A percentile compares a stretch with the other conserved stretches of the same genome.
Evolutionary conservation across 1,139 yeast species (phyloP).

Genomic region (Geotrichum bryndzae): DNA sequence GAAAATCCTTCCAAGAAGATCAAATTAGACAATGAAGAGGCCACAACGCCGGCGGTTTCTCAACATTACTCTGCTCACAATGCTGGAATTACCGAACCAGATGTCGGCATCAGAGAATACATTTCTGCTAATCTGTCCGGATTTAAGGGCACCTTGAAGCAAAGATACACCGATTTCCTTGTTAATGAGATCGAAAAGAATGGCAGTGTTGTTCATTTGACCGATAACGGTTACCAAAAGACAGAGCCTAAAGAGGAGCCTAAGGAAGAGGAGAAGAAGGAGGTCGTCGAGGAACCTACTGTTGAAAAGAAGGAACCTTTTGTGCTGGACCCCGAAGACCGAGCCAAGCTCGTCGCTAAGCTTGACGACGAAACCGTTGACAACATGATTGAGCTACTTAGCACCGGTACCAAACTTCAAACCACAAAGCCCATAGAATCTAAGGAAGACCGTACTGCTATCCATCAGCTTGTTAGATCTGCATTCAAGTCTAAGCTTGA

Average conservation of each 20-base stretch:
- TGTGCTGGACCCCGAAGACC: slow-evolving; percentile 25
- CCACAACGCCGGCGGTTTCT: neutral
- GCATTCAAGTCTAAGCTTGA: slow-evolving; percentile 74
- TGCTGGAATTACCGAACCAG: slow-evolving; percentile 48
- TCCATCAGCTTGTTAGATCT: slow-evolving; percentile 71
- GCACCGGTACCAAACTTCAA: slow-evolving; percentile 54
- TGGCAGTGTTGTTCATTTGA: slow-evolving; percentile 68
- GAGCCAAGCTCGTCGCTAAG: slow-evolving; percentile 42
- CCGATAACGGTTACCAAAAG: slow-evolving; percentile 64
- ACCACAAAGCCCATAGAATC: slow-evolving; percentile 56
- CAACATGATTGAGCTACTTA: slow-evolving; percentile 49
- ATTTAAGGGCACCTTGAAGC: slow-evolving; percentile 74
- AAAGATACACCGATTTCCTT: slow-evolving; percentile 87
- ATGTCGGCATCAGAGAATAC: slow-evolving; percentile 80
- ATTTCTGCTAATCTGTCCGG: slow-evolving; percentile 54
- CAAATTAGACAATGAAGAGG: slow-evolving; percentile 6
- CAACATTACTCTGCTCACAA: slow-evolving; percentile 16
- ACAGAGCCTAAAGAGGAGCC: slow-evolving; percentile 25
- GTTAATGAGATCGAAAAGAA: slow-evolving; percentile 75
- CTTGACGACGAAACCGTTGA: slow-evolving; percentile 57
- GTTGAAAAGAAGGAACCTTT: slow-evolving; percentile 13
- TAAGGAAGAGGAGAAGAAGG: slow-evolving; percentile 14
- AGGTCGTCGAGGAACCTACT: neutral
- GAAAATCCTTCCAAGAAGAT: slow-evolving; percentile 12
- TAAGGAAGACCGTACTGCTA: slow-evolving; percentile 62